phyloP scores from a whole-genome alignment of 139 green algal genomes.

The Picochlorum costavermella region DNA sequence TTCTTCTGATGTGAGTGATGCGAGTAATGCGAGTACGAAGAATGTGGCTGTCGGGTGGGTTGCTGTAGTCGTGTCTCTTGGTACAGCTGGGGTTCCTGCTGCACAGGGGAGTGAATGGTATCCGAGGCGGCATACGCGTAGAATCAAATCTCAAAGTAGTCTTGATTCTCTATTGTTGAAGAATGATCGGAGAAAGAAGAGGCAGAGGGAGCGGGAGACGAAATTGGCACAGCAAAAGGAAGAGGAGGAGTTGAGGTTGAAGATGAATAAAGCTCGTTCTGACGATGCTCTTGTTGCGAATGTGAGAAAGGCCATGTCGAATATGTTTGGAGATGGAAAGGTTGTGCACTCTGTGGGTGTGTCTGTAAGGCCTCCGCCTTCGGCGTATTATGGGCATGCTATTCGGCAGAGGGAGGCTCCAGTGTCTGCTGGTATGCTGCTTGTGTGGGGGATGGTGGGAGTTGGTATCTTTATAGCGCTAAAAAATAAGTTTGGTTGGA shows the following conservation, averaged over 20 bases:
- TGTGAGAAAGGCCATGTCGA: too few species aligned
- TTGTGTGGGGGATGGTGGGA: neutral
- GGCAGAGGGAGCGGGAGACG: neutral
- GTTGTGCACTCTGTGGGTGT: neutral
- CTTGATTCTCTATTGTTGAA: neutral
- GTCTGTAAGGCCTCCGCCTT: neutral
- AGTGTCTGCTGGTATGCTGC: neutral
- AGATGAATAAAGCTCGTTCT: too few species aligned
- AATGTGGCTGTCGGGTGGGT: too few species aligned
- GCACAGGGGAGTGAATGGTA: too few species aligned
- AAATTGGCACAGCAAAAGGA: neutral
- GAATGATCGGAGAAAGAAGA: neutral
- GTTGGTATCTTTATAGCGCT: neutral
- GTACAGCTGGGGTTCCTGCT: too few species aligned
- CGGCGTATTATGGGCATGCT: neutral
- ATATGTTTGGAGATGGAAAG: neutral
- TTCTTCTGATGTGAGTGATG: too few species aligned
- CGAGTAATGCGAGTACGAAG: too few species aligned
- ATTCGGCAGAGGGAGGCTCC: neutral
- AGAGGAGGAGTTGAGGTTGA: neutral
- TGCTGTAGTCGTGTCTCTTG: too few species aligned
- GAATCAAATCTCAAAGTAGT: too few species aligned
- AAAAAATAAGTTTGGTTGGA: constrained; percentile 7
- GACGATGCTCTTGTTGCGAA: too few species aligned
- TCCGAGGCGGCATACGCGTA: too few species aligned